Base-by-base conservation (phyloP, 1,139 yeast species). In the Protomyces gravidus region DNA sequence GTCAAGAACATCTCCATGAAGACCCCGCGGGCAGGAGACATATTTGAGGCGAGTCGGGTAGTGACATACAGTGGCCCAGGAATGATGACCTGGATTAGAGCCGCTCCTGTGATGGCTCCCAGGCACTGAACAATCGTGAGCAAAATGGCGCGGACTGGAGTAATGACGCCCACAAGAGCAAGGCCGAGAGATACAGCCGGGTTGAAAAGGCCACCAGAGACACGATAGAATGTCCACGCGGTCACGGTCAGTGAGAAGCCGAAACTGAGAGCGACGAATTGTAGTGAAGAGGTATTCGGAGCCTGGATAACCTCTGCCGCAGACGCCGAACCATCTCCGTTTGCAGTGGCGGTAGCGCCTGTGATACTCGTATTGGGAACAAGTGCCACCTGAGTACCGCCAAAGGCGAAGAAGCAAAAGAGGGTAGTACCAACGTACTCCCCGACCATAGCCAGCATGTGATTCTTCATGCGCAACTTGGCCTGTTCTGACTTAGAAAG, bases 81-180 rank as follows among this genome's bases (percentile, higher is more conserved):
- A 39, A 94, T 85, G 85, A 88, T 80, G 55, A 89, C 95, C 65
- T 81, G 76, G 55, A 90, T 95, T 50, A 89, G 92, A 72, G 89
- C 96, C 62, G 95, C 95, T 63, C 96, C 96, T 67, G 89, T 89
- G 84, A 89, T 85, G 73, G 95, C 95, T 58, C 85, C 96, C 70
- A 87, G 73, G 68, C 88, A 72, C 75, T 89, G 95, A 50, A 90
- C 69, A 60, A 83, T 57, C 73, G 81, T 73, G 83, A 85, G 81
- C 61, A 86, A 71, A 45, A 76, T 72, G 66, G 87, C 92, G 72
- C 95, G 81, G 45, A 84, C 63, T 61, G 92, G 89, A 48, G 88
- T 80, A 63, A 86, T 78, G 59, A 89, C 94, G 64, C 86, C 80
- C 27, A 86, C 85, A 55, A 85, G 75, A 21, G 83, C 79, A 69